Percentiles rank a stretch among this genome's conserved stretches.
phyloP scores from a whole-genome alignment of 2,329 filamentous ascomycete genomes.

The Diaporthe batatas region DNA sequence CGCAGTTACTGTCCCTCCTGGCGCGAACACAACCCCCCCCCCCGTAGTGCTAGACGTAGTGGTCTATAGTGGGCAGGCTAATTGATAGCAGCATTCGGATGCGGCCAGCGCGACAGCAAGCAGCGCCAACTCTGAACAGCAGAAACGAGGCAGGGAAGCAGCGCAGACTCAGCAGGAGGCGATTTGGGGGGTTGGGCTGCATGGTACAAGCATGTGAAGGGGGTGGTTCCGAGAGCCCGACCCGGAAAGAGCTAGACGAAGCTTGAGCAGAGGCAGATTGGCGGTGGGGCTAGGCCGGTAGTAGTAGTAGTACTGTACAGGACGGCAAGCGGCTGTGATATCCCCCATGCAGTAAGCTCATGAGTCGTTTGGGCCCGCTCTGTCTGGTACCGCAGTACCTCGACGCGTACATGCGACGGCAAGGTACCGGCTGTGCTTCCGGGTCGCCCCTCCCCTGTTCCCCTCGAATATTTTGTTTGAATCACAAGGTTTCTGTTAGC shows the following conservation, averaged over 20 bases:
- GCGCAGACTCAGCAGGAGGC: not conserved
- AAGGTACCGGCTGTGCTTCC: constrained; percentile 27
- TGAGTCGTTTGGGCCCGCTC: constrained; percentile 30
- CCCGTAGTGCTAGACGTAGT: constrained; percentile 13
- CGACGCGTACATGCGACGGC: constrained; percentile 1
- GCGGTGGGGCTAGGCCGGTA: constrained; percentile 24
- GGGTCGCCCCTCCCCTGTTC: constrained; percentile 14
- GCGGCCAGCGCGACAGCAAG: constrained; percentile 15
- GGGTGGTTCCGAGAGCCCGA: constrained; percentile 30
- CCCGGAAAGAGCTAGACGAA: constrained; percentile 31
- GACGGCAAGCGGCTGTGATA: constrained; percentile 10
- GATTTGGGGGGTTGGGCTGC: not conserved
- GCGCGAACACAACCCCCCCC: not conserved
- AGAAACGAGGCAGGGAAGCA: not conserved
- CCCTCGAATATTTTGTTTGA: constrained; percentile 37
- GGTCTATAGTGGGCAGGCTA: constrained; percentile 26
- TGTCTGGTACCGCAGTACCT: constrained; percentile 2
- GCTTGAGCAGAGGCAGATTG: constrained; percentile 31
- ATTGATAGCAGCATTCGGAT: constrained; percentile 28
- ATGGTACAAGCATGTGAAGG: constrained; percentile 33
- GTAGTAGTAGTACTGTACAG: not conserved
- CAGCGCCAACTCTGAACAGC: not conserved
- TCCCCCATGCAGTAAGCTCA: constrained; percentile 24
- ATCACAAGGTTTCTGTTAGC: constrained; percentile 35
- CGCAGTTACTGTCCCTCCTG: constrained; percentile 23